Conservation (phyloP, 345 rosid genomes). For the Bretschneidera sinensis region DNA sequence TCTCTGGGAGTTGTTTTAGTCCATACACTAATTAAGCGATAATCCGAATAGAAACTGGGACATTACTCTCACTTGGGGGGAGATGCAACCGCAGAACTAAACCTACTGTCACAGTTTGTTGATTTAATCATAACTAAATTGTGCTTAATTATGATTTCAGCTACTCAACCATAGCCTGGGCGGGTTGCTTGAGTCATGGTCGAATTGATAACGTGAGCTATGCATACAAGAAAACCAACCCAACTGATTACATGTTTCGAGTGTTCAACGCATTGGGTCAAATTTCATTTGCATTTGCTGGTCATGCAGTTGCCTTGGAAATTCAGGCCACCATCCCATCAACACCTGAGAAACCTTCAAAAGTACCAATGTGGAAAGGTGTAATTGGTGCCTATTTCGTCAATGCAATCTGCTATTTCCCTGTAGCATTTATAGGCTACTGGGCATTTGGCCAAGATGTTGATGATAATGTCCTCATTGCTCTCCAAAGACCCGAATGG, state of each 20-base stretch:
- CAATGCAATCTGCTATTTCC: conserved; percentile 89
- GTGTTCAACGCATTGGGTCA: conserved; percentile 82
- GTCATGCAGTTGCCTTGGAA: conserved; percentile 88
- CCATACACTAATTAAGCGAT: too few relatives aligned
- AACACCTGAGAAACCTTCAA: conserved; percentile 77
- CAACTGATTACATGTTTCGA: conserved; percentile 55
- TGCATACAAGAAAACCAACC: conserved; percentile 43
- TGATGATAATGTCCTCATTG: conserved; percentile 69
- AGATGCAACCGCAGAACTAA: too few relatives aligned
- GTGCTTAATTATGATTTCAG: conserved; percentile 29
- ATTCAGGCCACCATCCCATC: conserved; percentile 98
- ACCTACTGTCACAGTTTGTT: too few relatives aligned
- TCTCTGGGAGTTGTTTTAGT: too few relatives aligned
- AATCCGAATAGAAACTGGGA: too few relatives aligned
- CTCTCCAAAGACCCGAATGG: conserved; percentile 67
- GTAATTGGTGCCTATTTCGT: conserved; percentile 71
- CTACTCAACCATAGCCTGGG: conserved; percentile 96
- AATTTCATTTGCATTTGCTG: conserved; percentile 85
- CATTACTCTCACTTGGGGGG: too few relatives aligned
- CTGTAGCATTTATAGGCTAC: conserved; percentile 84
- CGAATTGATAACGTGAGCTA: conserved; percentile 57
- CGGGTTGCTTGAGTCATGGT: conserved; percentile 63
- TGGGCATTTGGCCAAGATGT: conserved; percentile 83
- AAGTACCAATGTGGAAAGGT: conserved; percentile 89
- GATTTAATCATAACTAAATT: background rate